Base-by-base conservation (phyloP, 2,329 filamentous ascomycete species). In the Nannizziopsis barbatae region DNA sequence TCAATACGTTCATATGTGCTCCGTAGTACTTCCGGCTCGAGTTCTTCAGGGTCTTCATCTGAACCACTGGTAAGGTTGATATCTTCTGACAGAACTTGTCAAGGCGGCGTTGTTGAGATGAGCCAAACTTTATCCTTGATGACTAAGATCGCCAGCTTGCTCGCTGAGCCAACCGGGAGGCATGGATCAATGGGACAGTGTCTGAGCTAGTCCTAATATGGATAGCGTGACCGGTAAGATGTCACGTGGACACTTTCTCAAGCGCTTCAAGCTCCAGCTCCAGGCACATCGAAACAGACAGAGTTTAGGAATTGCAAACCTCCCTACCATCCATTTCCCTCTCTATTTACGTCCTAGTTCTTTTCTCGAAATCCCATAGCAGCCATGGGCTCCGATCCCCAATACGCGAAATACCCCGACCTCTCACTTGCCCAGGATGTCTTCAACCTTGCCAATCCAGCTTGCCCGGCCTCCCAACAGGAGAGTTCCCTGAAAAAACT, bases 401-500 rank as follows among this genome's bases (percentile, higher is more conserved):
- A 80, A 62, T 82, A 79, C 65, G 73, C 78, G 58, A 77, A 76
- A 64, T 81, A 76, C 59, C 79, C 79, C 46, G 71, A 80, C 62
- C 77, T 83, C 60, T 67, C 74, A 54, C 73, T 83, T 60, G 75
- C 79, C 49, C 79, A 82, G 69, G 72, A 79, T 68, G 77, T 83
- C 68, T 83, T 83, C 72, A 76, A 78, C 60, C 70, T 83, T 63
- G 78, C 77, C 56, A 81, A 80, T 62, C 75, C 76, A 60, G 71
- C 75, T 57, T 73, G 75, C 57, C 64, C 74, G 42, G 63, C 71
- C 54, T 55, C 69, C 30, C 65, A 71, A 54, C 77, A 75, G 61
- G 71, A 80, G 60, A 62, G 69, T 31, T 79, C 79, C 31, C 67
- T 81, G 57, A 73, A 76, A 59, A 73, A 74, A 52, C 69, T 83